Percentiles rank a stretch among this genome's conserved stretches.
Evolutionary conservation across 192 early-diverging fungal genomes (phyloP).

Genomic region (Rhizophlyctis rosea): DNA sequence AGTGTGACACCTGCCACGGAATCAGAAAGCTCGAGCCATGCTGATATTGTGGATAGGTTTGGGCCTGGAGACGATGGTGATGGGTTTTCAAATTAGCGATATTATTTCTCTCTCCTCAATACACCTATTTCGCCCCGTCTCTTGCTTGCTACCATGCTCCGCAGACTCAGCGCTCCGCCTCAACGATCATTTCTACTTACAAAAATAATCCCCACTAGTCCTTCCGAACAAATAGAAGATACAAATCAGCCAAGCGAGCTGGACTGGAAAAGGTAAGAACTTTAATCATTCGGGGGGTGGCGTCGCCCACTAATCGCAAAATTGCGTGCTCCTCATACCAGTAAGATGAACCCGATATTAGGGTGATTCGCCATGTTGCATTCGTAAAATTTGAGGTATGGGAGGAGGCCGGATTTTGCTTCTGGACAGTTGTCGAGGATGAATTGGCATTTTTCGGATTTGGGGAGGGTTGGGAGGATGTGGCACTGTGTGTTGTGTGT

Average conservation of each 20-base stretch:
- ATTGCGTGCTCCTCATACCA: constrained; percentile 50
- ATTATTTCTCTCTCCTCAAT: too few species aligned
- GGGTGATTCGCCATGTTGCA: constrained; percentile 61
- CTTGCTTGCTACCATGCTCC: too few species aligned
- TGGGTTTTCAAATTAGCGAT: too few species aligned
- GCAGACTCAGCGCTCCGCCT: too few species aligned
- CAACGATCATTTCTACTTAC: too few species aligned
- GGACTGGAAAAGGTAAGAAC: neutral
- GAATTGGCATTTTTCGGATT: too few species aligned
- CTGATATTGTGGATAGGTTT: constrained; percentile 78
- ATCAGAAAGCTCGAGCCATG: constrained; percentile 74
- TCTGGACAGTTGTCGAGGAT: constrained; percentile 62
- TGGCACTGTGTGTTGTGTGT: too few species aligned
- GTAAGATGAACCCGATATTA: constrained; percentile 74
- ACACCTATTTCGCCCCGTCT: too few species aligned
- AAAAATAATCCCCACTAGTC: too few species aligned
- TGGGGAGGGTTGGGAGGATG: too few species aligned
- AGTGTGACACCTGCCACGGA: constrained; percentile 63
- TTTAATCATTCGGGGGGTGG: neutral
- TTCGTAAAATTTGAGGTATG: constrained; percentile 49
- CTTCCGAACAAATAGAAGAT: too few species aligned
- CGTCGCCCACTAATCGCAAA: neutral
- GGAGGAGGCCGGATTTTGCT: constrained; percentile 54
- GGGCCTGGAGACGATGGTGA: constrained; percentile 58
- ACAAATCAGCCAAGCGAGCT: neutral